Base-by-base conservation (phyloP, 163 green algal genomes). In the Scenedesmus sp. region DNA sequence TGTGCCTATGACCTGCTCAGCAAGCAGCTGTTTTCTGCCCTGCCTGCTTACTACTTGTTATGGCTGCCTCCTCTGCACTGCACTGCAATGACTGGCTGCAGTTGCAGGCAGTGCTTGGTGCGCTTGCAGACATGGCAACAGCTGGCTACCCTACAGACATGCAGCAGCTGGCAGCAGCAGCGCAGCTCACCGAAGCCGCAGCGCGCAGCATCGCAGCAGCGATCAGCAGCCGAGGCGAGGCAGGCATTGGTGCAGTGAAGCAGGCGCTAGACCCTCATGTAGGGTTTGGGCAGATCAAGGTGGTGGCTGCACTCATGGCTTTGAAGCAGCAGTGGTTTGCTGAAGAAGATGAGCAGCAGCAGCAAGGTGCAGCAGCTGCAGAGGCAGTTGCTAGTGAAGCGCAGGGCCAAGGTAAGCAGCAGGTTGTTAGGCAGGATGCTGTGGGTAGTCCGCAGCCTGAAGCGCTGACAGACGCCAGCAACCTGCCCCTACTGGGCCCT, bases 271-370 rank as follows among this genome's bases (percentile, higher is more conserved):
- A 82, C 0, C 6, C 82, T 12, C 55, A 77, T 26, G 64, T 91
- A 18, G 76, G 91, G n/a, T 94, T 93, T 54, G 90, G 90, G 12
- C 93, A 95, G 82, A 93, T 96, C 86, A 96, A 96, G 92, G 93
- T 95, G 81, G 94, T 96, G 79, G 94, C 92, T 3, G 94, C 94
- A 20, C 87, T 96, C 74, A 94, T 96, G 88, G 91, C 92, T 18
- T 52, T 16, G 0, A n/a, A 66, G 55, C 18, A 62, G 34, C 82
- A 92, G 56, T 95, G 94, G 94, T 95, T 95, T 90, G 85, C 62
- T 46, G 67, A 3, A 13, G 16, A 46, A 3, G 81, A 62, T 59
- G 81, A 59, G 54, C 52, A n/a, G 55, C 81, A 59, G 81, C 56
- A 62, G 84, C 60, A 87, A 12, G 20, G n/a, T 81, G 66, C 70